Percentiles rank a stretch among this genome's conserved stretches.
phyloP scores from a whole-genome alignment of 1,139 yeast genomes.

The Pichia sp. region DNA sequence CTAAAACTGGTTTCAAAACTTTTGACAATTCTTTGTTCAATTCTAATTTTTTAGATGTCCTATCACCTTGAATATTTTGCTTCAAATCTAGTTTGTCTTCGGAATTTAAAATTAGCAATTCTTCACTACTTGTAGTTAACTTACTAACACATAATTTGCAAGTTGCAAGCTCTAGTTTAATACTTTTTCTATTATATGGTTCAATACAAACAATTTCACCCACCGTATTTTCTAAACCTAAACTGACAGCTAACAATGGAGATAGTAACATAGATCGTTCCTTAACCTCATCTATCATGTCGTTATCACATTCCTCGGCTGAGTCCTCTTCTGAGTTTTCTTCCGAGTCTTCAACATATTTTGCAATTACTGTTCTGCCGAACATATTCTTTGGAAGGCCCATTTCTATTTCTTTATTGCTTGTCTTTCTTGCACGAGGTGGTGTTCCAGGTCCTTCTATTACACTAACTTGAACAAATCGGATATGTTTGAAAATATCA shows the following conservation, averaged over 20 bases:
- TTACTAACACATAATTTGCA: constrained; percentile 40
- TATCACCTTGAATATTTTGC: constrained; percentile 17
- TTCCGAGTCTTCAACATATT: constrained; percentile 17
- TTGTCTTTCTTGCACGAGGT: constrained; percentile 17
- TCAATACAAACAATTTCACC: constrained; percentile 55
- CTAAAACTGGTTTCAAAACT: constrained; percentile 5
- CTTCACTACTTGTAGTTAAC: constrained; percentile 36
- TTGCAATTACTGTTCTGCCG: constrained; percentile 41
- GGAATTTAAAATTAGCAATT: background rate
- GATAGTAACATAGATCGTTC: constrained; percentile 9
- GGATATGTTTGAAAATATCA: constrained; percentile 33
- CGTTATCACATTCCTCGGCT: no score
- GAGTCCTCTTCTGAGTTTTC: constrained; percentile 1
- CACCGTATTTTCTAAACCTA: constrained; percentile 44
- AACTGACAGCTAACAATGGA: constrained; percentile 47
- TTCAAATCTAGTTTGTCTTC: constrained; percentile 14
- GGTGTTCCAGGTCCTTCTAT: constrained; percentile 46
- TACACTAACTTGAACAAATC: constrained; percentile 54
- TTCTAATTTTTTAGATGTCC: constrained; percentile 30
- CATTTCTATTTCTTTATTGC: constrained; percentile 12
- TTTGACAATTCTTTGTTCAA: constrained; percentile 15
- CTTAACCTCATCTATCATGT: background rate
- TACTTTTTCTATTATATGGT: constrained; percentile 26
- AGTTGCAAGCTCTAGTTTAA: constrained; percentile 6
- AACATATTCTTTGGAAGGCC: constrained; percentile 10